Conservation (phyloP, 2,329 filamentous ascomycete species). For the Cladosporium halotolerans region DNA sequence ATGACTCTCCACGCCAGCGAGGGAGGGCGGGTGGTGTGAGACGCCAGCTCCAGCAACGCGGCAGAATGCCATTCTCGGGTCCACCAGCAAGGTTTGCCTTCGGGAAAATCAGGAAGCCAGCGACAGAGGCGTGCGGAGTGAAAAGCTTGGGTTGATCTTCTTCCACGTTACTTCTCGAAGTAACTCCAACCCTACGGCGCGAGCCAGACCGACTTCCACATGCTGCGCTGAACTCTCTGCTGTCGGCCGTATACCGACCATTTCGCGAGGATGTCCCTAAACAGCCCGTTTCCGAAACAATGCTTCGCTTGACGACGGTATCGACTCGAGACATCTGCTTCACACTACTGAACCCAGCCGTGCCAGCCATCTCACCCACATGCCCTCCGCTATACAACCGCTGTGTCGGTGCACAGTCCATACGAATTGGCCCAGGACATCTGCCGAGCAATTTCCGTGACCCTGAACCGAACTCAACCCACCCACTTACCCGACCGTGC, state of each 20-base stretch:
- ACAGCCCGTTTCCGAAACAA: no score
- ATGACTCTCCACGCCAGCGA: background rate
- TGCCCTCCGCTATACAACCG: background rate
- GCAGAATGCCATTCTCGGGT: background rate
- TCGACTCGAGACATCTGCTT: no score
- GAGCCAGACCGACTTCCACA: background rate
- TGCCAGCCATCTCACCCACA: background rate
- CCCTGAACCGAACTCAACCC: background rate
- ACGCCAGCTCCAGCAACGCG: background rate
- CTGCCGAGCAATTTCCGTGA: background rate
- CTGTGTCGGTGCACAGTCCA: background rate
- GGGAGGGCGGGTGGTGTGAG: background rate
- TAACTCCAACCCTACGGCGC: background rate
- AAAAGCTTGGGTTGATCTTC: slow-evolving; percentile 3
- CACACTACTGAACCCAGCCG: no score
- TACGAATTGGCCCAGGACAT: background rate
- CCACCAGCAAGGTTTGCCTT: background rate
- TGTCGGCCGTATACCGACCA: no score
- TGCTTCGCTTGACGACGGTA: no score
- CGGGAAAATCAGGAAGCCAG: slow-evolving; percentile 3
- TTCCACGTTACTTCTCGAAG: slow-evolving; percentile 10
- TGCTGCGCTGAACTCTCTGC: no score
- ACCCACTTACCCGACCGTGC: background rate
- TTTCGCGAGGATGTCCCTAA: no score
- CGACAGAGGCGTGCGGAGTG: slow-evolving; percentile 1